Conservation (phyloP, 495 filamentous ascomycete species). For the Neurospora sp. region DNA sequence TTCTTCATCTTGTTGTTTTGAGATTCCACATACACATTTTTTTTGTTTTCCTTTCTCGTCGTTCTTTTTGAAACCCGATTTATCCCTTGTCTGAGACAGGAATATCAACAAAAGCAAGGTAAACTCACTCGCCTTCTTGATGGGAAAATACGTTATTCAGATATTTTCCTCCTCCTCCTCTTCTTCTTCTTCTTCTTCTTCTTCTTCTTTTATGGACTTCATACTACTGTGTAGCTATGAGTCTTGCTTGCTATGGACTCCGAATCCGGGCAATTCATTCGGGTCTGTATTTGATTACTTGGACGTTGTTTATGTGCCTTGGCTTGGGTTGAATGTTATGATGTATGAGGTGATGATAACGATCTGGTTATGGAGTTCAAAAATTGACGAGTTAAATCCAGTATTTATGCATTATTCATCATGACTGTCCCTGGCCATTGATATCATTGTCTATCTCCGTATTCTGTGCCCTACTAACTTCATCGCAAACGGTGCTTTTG, state of each 20-base stretch:
- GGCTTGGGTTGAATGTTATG: neutral
- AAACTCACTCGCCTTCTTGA: neutral
- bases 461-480: neutral
- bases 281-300: neutral
- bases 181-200: neutral
- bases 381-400: neutral
- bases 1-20: neutral
- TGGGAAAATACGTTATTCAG: neutral
- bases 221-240: neutral
- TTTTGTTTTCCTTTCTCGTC: neutral
- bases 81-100: neutral
- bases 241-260: neutral
- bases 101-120: neutral
- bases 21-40: neutral
- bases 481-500: neutral
- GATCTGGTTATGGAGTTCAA: neutral
- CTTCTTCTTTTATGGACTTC: neutral
- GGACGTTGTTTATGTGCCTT: neutral
- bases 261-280: neutral
- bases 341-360: neutral
- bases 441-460: neutral
- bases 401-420: neutral
- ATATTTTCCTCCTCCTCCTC: neutral
- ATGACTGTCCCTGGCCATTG: too few species aligned
- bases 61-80: neutral